Base-by-base conservation (phyloP, 441 rosid species). In the Aleurites moluccanus region DNA sequence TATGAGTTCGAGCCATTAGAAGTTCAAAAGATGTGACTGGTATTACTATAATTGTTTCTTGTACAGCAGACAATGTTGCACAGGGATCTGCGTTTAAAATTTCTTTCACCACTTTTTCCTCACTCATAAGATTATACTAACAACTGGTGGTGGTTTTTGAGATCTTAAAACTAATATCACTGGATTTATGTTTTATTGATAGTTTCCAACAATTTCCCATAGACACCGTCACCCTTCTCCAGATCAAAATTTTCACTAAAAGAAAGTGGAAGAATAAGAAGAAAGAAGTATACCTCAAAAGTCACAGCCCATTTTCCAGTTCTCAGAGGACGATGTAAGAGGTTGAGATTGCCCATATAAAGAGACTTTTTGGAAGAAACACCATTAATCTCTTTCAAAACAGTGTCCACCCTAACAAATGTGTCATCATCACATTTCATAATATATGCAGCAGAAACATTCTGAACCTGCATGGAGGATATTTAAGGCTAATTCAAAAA, bases 341-440 rank as follows among this genome's bases (percentile, higher is more conserved):
- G 99, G 80, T 95, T 95, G 75, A 95, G 92, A 82, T 93, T 93
- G 47, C 98, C 99, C 97, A 95, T 93, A 76, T 95, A 95, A 73
- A 95, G 95, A n/a, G 98, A 84, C 75, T 78, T 88, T 73, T 81
- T 83, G 15, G 78, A 75, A 67, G 92, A 78, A 75, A 90, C 77
- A 64, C 89, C 82, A 59, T 87, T 89, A 28, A 95, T 88, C 85
- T 95, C 91, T 84, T 87, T 89, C 88, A 92, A 75, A 78, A 95
- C 91, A 33, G 89, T 80, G 49, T 89, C 98, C 45, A 91, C 78
- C 81, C 99, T 87, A 56, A 91, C 86, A 82, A 95, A 93, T 70
- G 97, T 93, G 85, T 91, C 99, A 77, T 96, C 98, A 50, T 96
- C 99, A 80, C 98, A 93, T 88, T 96, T 96, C 98, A 96, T 96